Percentiles rank a stretch among this genome's conserved stretches.
Evolutionary conservation across 176 grass and related monocot genomes (phyloP).

Genomic region (Oryza glumipatula): DNA sequence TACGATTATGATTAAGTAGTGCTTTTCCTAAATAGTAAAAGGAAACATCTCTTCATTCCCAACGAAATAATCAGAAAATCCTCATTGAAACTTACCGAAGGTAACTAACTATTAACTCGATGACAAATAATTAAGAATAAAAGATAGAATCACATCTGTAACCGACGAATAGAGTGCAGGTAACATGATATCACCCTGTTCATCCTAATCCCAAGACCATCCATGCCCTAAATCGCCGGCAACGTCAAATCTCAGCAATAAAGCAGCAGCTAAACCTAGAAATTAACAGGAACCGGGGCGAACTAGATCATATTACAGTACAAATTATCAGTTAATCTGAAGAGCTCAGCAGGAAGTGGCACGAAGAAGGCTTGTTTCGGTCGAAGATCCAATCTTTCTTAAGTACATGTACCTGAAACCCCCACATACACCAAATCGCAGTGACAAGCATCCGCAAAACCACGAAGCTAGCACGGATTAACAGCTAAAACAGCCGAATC

Average conservation of each 20-base stretch:
- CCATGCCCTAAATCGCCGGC: not conserved
- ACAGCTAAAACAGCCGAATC: constrained; percentile 43
- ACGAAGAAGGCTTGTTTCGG: constrained; percentile 6
- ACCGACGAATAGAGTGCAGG: not conserved
- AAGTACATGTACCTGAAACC: constrained; percentile 6
- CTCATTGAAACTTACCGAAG: constrained; percentile 15
- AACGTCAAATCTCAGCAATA: constrained; percentile 18
- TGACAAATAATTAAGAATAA: not conserved
- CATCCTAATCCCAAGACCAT: not conserved
- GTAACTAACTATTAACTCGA: not conserved
- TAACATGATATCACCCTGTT: not conserved
- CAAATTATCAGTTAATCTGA: not conserved
- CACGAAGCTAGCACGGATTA: constrained; percentile 33
- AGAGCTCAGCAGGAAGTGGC: constrained; percentile 24
- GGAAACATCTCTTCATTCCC: not conserved
- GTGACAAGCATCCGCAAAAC: not conserved
- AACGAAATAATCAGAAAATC: constrained; percentile 5
- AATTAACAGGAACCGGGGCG: constrained; percentile 2
- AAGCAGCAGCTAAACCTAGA: constrained; percentile 8
- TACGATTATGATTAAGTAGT: not conserved
- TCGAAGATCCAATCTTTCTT: constrained; percentile 24
- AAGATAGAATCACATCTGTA: not conserved
- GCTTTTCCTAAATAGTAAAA: not conserved
- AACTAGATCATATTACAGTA: constrained; percentile 14
- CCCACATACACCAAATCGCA: constrained; percentile 11